These are phyloP conservation scores for Geranium rotundifolium DNA, from an alignment of 345 rosid species.

Conservation along the genomic window DNA sequence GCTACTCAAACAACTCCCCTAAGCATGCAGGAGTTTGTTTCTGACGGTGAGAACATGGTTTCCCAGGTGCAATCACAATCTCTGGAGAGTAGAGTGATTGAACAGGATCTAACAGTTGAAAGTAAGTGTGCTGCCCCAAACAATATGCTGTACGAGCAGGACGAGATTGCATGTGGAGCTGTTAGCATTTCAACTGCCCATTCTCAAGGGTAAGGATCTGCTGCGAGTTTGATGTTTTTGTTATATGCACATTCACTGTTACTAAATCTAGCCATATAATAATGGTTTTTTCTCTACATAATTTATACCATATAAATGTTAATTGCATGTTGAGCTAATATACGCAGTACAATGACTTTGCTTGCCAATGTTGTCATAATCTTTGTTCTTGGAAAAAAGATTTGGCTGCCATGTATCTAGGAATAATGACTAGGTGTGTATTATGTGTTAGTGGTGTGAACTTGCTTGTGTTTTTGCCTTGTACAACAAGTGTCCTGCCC, in stretches of 20 bases:
- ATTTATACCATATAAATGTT: background rate
- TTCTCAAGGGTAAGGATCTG: constrained; percentile 46
- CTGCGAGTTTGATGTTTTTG: background rate
- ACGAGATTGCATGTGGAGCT: constrained; percentile 1
- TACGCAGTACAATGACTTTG: background rate
- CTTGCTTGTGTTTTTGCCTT: background rate
- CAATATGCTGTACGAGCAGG: background rate
- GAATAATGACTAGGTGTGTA: background rate
- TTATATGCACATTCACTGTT: too few relatives aligned
- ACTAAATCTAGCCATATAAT: background rate
- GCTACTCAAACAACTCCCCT: constrained; percentile 17
- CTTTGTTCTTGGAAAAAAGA: background rate
- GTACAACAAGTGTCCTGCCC: background rate
- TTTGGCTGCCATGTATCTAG: background rate
- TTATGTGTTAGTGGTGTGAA: background rate
- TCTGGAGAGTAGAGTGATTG: constrained; percentile 29
- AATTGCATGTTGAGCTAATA: background rate
- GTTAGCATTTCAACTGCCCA: constrained; percentile 23
- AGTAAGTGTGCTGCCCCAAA: constrained; percentile 13
- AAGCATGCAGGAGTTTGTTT: constrained; percentile 25
- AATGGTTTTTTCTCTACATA: background rate
- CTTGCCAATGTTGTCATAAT: background rate
- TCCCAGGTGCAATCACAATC: constrained; percentile 19
- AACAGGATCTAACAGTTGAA: constrained; percentile 13
- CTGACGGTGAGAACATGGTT: constrained; percentile 32